Evolutionary conservation across 306 rosid genomes (phyloP), one percentile per base, ranked within the genome.

Genomic region (Albizia julibrissin): DNA sequence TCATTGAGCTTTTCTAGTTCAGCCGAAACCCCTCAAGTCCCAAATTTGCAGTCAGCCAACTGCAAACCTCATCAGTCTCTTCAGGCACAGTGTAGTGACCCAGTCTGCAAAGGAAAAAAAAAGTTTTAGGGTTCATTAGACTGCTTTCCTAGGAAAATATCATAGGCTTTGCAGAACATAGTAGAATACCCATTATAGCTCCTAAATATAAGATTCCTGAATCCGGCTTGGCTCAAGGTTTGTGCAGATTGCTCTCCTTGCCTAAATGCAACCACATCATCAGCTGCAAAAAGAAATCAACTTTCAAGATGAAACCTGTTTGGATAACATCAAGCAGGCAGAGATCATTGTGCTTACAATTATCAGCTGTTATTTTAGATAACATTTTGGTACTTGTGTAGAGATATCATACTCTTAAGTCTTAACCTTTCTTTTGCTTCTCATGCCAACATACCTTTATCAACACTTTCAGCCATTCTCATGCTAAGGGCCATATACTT

Each of bases 51-150:
- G 92, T 89, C 74, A 95, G 88, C 99, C 99, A 95, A 56, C 81
- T 83, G 82, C 97, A 92, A 42, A 95, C 94, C 83, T 89, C 97
- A 82, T 92, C 90, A 14, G 91, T 93, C 87, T 95, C 99, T 83
- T 92, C 96, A 56, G 99, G 98, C 79, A 93, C 82, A 66, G 98
- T 95, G 49, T 95, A 88, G 82, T 95, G 99, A 26, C 99, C 99
- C 80, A 93, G 85, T 86, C 99, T 95, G 89, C 92, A 89, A 33
- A 82, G 27, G 44, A 78, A 71, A 56, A 78, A 74, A 71, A 5
- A 58, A 4, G 74, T 72, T 58, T 15, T 22, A 69, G 37, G n/a
- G 72, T 62, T 59, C 74, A 82, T 80, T 66, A 83, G 61, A 76
- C 43, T 84, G 40, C 16, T 61, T 56, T 50, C 54, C 76, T 68